Evolutionary conservation across 1,284 basidiomycete species (phyloP), one percentile per base, ranked within the genome.

Genomic region (Moniliophthora roreri): DNA sequence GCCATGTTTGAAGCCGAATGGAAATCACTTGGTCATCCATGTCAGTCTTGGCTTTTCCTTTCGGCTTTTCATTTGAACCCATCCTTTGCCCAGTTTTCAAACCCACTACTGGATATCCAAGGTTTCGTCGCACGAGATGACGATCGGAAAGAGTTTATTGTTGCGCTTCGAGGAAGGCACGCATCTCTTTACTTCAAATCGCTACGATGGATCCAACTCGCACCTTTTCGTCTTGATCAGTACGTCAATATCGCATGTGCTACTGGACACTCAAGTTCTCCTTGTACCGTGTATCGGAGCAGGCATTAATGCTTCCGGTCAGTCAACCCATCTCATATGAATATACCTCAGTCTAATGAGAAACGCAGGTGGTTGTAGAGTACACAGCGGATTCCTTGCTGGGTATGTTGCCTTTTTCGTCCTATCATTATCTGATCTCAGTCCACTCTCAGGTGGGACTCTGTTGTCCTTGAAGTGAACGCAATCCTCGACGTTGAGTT

Each of bases 161-260:
- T 81, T 38, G 74, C 75, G 21, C 63, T 80, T 36, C 71, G 78
- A 13, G 79, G 79, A 61, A 80, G 77, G 78, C 77, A 36, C 46
- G 64, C 53, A 28, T 47, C 26, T 5, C 10, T 21, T 49, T 36
- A 15, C 18, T 45, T 38, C 49, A 34, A n/a, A 20, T 16, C 41
- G 37, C 26, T 26, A 1, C 13, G 28, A 16, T 46, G n/a, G 28
- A 35, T 24, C 47, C 15, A 44, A 39, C 38, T n/a, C 9, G 35
- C 20, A 13, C 5, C 18, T 32, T 8, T 28, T 16, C 18, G 15
- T 18, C 37, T 57, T 9, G n/a, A n/a, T n/a, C 47, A 62, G 63
- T 53, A 55, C 56, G 18, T 63, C 52, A 26, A 41, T 57, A 9
- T 45, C 55, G 15, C 59, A 61, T 58, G 53, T 62, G 5, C 32